These are phyloP conservation scores for Penicillium sp. DNA, from an alignment of 2,329 filamentous ascomycete species.

Conservation along the genomic window DNA sequence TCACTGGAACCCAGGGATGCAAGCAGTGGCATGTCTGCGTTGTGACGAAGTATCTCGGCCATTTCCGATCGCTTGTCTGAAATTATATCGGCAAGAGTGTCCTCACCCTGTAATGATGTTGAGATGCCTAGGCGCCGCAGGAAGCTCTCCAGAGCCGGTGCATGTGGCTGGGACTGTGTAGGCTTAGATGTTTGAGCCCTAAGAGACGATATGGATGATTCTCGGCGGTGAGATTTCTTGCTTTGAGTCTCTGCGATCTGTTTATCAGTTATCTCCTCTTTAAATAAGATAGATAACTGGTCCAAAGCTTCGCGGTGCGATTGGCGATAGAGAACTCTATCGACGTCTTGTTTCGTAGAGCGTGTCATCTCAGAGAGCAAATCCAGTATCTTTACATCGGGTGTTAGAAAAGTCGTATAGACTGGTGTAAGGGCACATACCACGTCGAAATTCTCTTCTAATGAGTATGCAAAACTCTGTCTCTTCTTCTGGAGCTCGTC, in stretches of 20 bases:
- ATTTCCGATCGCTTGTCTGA: conserved; percentile 28
- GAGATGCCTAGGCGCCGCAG: conserved; percentile 33
- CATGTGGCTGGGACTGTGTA: conserved; percentile 16
- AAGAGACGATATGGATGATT: conserved; percentile 13
- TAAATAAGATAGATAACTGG: conserved; percentile 28
- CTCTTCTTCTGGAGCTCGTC: conserved; percentile 31
- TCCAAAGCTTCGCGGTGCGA: conserved; percentile 33
- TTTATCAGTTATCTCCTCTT: conserved; percentile 24
- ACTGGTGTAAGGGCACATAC: conserved; percentile 20
- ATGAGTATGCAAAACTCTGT: conserved; percentile 24
- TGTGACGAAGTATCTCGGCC: conserved; percentile 23
- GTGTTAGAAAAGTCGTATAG: neutral
- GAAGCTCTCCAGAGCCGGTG: conserved; percentile 26
- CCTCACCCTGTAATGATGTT: conserved; percentile 3
- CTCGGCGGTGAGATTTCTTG: conserved; percentile 17
- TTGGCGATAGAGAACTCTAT: conserved; percentile 28
- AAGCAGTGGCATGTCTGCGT: conserved; percentile 28
- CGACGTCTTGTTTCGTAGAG: conserved; percentile 26
- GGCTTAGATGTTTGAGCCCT: conserved; percentile 13
- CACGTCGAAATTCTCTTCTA: conserved; percentile 31
- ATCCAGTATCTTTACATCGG: conserved; percentile 27
- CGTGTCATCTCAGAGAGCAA: conserved; percentile 31
- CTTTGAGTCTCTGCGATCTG: conserved; percentile 15
- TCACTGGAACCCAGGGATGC: conserved; percentile 28
- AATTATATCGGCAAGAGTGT: conserved; percentile 20